phyloP scores from a whole-genome alignment of 2,329 filamentous ascomycete species.

The Aspergillus calidoustus region DNA sequence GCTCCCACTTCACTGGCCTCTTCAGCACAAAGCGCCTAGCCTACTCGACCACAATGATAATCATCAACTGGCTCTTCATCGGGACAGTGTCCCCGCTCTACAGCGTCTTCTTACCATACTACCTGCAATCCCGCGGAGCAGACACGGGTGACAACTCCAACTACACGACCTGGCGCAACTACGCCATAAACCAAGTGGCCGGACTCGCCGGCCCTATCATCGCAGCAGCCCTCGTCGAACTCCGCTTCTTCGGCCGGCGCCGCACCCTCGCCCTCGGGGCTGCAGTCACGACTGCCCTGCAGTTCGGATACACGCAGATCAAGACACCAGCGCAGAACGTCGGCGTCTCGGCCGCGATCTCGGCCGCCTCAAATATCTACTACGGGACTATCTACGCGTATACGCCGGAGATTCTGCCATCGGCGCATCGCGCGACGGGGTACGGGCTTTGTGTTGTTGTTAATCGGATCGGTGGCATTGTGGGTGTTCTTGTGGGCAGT shows the following conservation, averaged over 20 bases:
- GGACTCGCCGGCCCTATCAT: slow-evolving; percentile 78
- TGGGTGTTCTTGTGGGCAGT: slow-evolving; percentile 49
- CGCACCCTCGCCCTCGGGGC: slow-evolving; percentile 61
- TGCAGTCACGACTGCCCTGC: slow-evolving; percentile 56
- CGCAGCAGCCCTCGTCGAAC: slow-evolving; percentile 73
- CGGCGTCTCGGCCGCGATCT: slow-evolving; percentile 54
- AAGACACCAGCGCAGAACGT: slow-evolving; percentile 54
- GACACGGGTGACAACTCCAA: slow-evolving; percentile 44
- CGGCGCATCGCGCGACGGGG: slow-evolving; percentile 56
- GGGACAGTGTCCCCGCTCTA: slow-evolving; percentile 88
- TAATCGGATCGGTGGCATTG: slow-evolving; percentile 47
- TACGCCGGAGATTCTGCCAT: slow-evolving; percentile 60
- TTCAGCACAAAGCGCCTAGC: slow-evolving; percentile 2
- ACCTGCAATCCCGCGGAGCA: slow-evolving; percentile 61
- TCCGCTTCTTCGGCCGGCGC: slow-evolving; percentile 66
- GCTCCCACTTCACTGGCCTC: slow-evolving; percentile 38
- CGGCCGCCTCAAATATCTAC: slow-evolving; percentile 59
- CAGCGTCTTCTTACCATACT: slow-evolving; percentile 86
- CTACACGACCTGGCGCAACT: slow-evolving; percentile 70
- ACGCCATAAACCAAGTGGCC: slow-evolving; percentile 76
- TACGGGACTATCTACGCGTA: slow-evolving; percentile 61
- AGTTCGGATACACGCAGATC: slow-evolving; percentile 60
- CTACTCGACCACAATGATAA: slow-evolving; percentile 56
- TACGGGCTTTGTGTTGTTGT: slow-evolving; percentile 49
- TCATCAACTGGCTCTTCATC: slow-evolving; percentile 82